phyloP scores from a whole-genome alignment of 169 alveolate species.

The Cryptosporidium muris region DNA sequence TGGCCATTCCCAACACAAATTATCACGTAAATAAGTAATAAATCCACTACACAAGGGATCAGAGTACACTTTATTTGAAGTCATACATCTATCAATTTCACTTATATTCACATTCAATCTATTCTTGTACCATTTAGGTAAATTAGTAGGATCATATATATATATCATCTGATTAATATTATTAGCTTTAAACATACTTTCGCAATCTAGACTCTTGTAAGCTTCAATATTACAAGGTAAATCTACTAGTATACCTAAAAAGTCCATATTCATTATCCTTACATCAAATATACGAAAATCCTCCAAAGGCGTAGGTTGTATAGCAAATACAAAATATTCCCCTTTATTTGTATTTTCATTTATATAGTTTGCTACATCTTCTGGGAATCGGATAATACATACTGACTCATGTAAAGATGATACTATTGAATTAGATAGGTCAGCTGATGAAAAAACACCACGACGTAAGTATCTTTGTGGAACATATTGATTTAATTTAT shows the following conservation, averaged over 20 bases:
- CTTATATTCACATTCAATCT: not conserved
- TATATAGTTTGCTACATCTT: slow-evolving; percentile 60
- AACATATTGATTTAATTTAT: slow-evolving; percentile 1
- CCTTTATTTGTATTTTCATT: slow-evolving; percentile 62
- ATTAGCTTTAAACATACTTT: slow-evolving; percentile 80
- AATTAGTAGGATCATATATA: slow-evolving; percentile 69
- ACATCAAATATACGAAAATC: slow-evolving; percentile 73
- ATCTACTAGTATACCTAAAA: slow-evolving; percentile 81
- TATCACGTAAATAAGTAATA: slow-evolving; percentile 72
- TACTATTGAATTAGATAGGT: slow-evolving; percentile 33
- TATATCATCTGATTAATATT: slow-evolving; percentile 75
- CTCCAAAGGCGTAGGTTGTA: slow-evolving; percentile 76
- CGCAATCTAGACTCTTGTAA: slow-evolving; percentile 85
- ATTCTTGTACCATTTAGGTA: slow-evolving; percentile 33
- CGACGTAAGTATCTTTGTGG: slow-evolving; percentile 64
- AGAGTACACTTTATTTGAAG: slow-evolving; percentile 32
- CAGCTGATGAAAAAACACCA: slow-evolving; percentile 66
- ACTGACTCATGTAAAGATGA: slow-evolving; percentile 66
- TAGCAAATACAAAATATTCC: slow-evolving; percentile 67
- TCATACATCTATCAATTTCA: slow-evolving; percentile 25
- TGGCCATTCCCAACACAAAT: slow-evolving; percentile 87
- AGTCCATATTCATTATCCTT: slow-evolving; percentile 71
- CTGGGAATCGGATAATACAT: slow-evolving; percentile 73
- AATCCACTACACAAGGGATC: slow-evolving; percentile 40
- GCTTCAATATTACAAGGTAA: slow-evolving; percentile 85